Evolutionary conservation across 148 eudicot genomes (phyloP), one percentile per base, ranked within the genome.

Genomic region (Dianthus caryophyllus): DNA sequence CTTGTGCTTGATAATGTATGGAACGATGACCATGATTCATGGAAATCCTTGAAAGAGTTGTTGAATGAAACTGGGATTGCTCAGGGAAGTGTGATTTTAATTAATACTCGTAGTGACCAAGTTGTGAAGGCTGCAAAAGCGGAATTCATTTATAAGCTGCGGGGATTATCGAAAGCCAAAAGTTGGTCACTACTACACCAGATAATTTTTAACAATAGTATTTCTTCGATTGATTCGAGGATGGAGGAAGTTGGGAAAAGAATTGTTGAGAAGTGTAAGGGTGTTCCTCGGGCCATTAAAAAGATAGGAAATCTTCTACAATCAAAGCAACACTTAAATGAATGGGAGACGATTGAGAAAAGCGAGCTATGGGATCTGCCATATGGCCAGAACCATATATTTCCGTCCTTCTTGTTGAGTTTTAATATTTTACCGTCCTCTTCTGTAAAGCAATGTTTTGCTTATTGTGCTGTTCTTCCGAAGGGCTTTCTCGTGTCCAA

Each of bases 1-100:
- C n/a, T n/a, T 22, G 71, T 73, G 14, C 66, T 73, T 60, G 71
- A 73, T 67, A 71, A 73, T 73, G 61, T 73, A 21, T 73, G 76
- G 76, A 50, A 38, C 31, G 52, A 12, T 7, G 29, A 49, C 1
- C 21, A 47, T 18, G 66, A 29, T 24, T n/a, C n/a, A 39, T 67
- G 71, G 76, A 14, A 17, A 17, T 59, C 22, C 18, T 51, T 73
- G 0, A 60, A 57, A 21, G 20, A 16, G 4, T 61, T 7, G 1
- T 39, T 73, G 53, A 51, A 48, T 4, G 27, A n/a, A 13, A 67
- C 67, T 14, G 60, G 50, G 6, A 65, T 33, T 14, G 16, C 17
- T 15, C 12, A 47, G 24, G 76, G 71, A 48, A 67, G 76, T 43
- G 8, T 60, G 21, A 11, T 67, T 50, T n/a, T 73, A n/a, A n/a